Conservation (phyloP, 2,329 filamentous ascomycete genomes). For the Biscogniauxia mediterranea region DNA sequence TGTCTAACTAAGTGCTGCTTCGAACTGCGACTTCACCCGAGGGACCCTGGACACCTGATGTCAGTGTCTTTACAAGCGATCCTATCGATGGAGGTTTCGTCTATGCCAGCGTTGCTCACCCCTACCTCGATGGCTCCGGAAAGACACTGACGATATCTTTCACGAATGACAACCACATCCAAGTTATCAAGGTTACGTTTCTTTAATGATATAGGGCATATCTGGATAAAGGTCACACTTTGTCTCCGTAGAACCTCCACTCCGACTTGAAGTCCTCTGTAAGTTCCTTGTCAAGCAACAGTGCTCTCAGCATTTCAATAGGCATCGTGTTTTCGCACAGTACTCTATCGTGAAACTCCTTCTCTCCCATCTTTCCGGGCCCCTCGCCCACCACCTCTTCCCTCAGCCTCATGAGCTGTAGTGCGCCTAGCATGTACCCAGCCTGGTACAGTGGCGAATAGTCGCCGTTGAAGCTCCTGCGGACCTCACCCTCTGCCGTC, state of each 20-base stretch:
- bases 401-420: constrained; percentile 53
- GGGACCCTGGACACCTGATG: constrained; percentile 38
- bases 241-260: constrained; percentile 49
- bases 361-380: constrained; percentile 42
- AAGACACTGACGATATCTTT: constrained; percentile 38
- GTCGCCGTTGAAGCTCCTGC: constrained; percentile 53
- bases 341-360: constrained; percentile 54
- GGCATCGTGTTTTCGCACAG: constrained; percentile 52
- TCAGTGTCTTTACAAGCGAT: constrained; percentile 34
- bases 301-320: constrained; percentile 51
- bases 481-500: constrained; percentile 60
- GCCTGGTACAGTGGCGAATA: constrained; percentile 59
- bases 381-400: constrained; percentile 43
- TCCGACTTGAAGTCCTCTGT: constrained; percentile 41
- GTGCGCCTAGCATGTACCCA: constrained; percentile 58
- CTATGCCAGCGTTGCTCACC: constrained; percentile 39
- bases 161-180: constrained; percentile 40
- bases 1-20: constrained; percentile 16
- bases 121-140: constrained; percentile 37
- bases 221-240: not conserved
- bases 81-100: constrained; percentile 35
- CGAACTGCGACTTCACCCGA: constrained; percentile 31
- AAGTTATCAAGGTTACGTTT: constrained; percentile 36
- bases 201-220: constrained; percentile 1
- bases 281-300: constrained; percentile 43